Conservation (phyloP, 345 rosid genomes). For the Theobroma cacao region DNA sequence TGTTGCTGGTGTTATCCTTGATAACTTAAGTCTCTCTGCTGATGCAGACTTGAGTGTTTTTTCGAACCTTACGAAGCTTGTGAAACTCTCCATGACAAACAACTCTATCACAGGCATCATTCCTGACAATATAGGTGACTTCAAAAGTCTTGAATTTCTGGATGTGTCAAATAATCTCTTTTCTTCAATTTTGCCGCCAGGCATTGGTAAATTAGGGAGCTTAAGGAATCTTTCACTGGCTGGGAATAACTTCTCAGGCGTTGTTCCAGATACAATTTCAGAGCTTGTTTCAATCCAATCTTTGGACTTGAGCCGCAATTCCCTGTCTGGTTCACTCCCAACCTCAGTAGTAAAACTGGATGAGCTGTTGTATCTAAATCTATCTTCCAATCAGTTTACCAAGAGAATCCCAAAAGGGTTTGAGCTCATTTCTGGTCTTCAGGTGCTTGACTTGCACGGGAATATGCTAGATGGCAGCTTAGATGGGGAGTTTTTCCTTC, state of each 20-base stretch:
- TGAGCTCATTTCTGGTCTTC: constrained; percentile 56
- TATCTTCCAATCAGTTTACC: constrained; percentile 67
- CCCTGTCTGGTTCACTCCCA: constrained; percentile 76
- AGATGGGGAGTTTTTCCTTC: constrained; percentile 75
- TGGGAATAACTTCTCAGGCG: constrained; percentile 90
- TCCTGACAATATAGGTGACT: constrained; percentile 59
- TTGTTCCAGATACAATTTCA: constrained; percentile 64
- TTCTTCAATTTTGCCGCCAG: constrained; percentile 52
- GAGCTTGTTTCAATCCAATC: constrained; percentile 72
- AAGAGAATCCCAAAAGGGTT: constrained; percentile 75
- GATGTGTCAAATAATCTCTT: constrained; percentile 81
- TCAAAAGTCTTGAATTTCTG: constrained; percentile 71
- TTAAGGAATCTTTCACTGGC: constrained; percentile 73
- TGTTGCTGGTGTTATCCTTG: constrained; percentile 87
- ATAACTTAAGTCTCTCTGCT: constrained; percentile 73
- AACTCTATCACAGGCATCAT: constrained; percentile 74
- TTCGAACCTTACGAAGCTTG: constrained; percentile 81
- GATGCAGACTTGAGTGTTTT: constrained; percentile 79
- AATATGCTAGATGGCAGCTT: constrained; percentile 76
- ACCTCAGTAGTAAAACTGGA: constrained; percentile 56
- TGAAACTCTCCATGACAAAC: constrained; percentile 84
- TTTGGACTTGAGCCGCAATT: constrained; percentile 81
- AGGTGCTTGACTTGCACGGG: constrained; percentile 82
- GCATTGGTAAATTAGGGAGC: constrained; percentile 63
- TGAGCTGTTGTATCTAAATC: constrained; percentile 57